Percentiles rank a stretch among this genome's conserved stretches.
Conservation (phyloP, 1,284 basidiomycete species). For the Stygiomarasmius scandens region DNA sequence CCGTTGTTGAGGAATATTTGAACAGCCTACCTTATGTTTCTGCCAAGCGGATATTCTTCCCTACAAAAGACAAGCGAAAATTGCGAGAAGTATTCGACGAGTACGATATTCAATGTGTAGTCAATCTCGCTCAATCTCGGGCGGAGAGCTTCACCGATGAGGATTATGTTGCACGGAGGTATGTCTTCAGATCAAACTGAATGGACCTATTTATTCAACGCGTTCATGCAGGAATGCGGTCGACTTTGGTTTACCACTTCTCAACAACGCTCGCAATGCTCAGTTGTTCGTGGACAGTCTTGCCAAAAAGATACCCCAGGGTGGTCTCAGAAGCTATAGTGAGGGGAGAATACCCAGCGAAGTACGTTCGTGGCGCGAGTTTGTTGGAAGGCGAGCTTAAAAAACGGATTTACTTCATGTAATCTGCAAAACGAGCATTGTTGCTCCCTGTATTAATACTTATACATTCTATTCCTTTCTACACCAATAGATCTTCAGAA, state of each 20-base stretch:
- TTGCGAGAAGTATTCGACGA: slow-evolving; percentile 92
- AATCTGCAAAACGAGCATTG: slow-evolving; percentile 11
- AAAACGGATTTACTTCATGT: slow-evolving; percentile 13
- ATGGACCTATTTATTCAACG: slow-evolving; percentile 9
- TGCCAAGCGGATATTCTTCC: slow-evolving; percentile 94
- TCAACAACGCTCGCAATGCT: slow-evolving; percentile 92
- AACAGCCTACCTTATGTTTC: slow-evolving; percentile 80
- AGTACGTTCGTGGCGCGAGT: slow-evolving; percentile 90
- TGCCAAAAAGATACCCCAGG: slow-evolving; percentile 84
- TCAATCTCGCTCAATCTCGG: slow-evolving; percentile 89
- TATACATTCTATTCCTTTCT: slow-evolving; percentile 2
- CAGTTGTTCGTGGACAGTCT: slow-evolving; percentile 91
- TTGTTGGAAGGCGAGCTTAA: slow-evolving; percentile 72
- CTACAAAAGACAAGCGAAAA: slow-evolving; percentile 95
- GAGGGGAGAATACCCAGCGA: slow-evolving; percentile 94
- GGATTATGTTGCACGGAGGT: slow-evolving; percentile 94
- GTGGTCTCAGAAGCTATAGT: slow-evolving; percentile 80
- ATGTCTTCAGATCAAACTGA: slow-evolving; percentile 26
- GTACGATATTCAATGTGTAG: slow-evolving; percentile 93
- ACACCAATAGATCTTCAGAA: slow-evolving; percentile 43
- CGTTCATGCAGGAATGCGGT: slow-evolving; percentile 73
- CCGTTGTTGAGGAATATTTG: slow-evolving; percentile 81
- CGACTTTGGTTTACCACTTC: slow-evolving; percentile 86
- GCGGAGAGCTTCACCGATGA: slow-evolving; percentile 85
- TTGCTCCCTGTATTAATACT: slow-evolving; percentile 4